These are phyloP conservation scores for Podaxis pistillaris DNA, from an alignment of 768 basidiomycete species.

Conservation along the genomic window DNA sequence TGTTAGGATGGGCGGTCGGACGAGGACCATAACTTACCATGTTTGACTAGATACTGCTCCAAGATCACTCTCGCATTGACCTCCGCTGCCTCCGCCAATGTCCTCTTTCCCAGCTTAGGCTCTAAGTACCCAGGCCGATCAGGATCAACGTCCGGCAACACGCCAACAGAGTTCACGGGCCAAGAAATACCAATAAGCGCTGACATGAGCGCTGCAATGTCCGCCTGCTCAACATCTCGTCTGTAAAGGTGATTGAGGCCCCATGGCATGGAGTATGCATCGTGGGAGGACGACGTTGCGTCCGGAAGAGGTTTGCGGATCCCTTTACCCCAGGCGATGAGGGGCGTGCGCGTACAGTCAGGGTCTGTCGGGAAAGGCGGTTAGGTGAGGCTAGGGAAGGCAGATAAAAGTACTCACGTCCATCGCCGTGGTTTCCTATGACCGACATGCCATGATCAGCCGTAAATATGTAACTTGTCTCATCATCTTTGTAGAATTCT, in stretches of 20 bases:
- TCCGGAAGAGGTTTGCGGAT: slow-evolving; percentile 68
- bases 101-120: slow-evolving; percentile 42
- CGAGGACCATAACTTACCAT: slow-evolving; percentile 45
- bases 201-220: slow-evolving; percentile 78
- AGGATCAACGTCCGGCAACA: slow-evolving; percentile 73
- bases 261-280: slow-evolving; percentile 69
- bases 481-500: slow-evolving; percentile 64
- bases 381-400: neutral
- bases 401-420: slow-evolving; percentile 44
- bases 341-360: slow-evolving; percentile 83
- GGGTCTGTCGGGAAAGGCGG: slow-evolving; percentile 50
- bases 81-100: slow-evolving; percentile 52
- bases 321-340: slow-evolving; percentile 81
- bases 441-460: slow-evolving; percentile 91
- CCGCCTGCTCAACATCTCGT: slow-evolving; percentile 81
- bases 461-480: slow-evolving; percentile 78
- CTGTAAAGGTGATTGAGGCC: slow-evolving; percentile 54
- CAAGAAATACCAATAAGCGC: slow-evolving; percentile 67
- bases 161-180: slow-evolving; percentile 83
- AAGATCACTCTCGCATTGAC: slow-evolving; percentile 72
- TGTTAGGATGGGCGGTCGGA: neutral
- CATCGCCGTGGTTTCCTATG: slow-evolving; percentile 89
- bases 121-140: slow-evolving; percentile 57
- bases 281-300: slow-evolving; percentile 58
- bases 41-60: slow-evolving; percentile 77